Percentiles rank a stretch among this genome's conserved stretches.
Evolutionary conservation across 2,329 filamentous ascomycete species (phyloP).

Genomic region (Ophiostoma populinum): DNA sequence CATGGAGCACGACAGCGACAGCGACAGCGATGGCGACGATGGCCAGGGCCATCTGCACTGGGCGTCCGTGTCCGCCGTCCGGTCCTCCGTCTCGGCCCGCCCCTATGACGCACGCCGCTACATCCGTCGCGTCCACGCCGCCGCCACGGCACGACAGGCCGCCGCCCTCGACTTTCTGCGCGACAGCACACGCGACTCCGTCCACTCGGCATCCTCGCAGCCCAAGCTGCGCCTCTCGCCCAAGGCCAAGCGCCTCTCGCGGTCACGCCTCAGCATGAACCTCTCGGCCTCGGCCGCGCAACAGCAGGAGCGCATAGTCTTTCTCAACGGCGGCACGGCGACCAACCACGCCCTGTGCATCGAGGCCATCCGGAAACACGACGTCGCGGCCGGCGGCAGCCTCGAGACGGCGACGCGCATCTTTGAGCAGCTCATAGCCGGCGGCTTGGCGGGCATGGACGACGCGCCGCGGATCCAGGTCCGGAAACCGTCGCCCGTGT

Average conservation of each 20-base stretch:
- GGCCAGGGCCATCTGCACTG: neutral
- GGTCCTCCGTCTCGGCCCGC: neutral
- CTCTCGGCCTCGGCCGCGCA: slow-evolving; percentile 10
- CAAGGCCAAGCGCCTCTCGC: neutral
- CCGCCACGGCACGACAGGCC: slow-evolving; percentile 27
- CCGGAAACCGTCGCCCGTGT: too few species aligned
- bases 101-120: slow-evolving; percentile 21
- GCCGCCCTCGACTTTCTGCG: slow-evolving; percentile 33
- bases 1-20: slow-evolving; percentile 13
- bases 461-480: neutral
- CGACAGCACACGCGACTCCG: slow-evolving; percentile 5
- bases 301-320: slow-evolving; percentile 31
- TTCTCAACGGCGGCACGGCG: slow-evolving; percentile 41
- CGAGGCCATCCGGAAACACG: slow-evolving; percentile 31
- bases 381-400: slow-evolving; percentile 27
- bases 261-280: neutral
- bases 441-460: slow-evolving; percentile 26
- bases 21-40: slow-evolving; percentile 17
- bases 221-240: slow-evolving; percentile 15
- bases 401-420: slow-evolving; percentile 30
- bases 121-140: slow-evolving; percentile 33
- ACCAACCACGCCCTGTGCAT: slow-evolving; percentile 38
- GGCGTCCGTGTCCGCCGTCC: neutral
- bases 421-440: slow-evolving; percentile 32
- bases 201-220: too few species aligned